Percentiles rank a stretch among this genome's conserved stretches.
Conservation (phyloP, 2,329 filamentous ascomycete species). For the Fusarium pseudocircinatum region DNA sequence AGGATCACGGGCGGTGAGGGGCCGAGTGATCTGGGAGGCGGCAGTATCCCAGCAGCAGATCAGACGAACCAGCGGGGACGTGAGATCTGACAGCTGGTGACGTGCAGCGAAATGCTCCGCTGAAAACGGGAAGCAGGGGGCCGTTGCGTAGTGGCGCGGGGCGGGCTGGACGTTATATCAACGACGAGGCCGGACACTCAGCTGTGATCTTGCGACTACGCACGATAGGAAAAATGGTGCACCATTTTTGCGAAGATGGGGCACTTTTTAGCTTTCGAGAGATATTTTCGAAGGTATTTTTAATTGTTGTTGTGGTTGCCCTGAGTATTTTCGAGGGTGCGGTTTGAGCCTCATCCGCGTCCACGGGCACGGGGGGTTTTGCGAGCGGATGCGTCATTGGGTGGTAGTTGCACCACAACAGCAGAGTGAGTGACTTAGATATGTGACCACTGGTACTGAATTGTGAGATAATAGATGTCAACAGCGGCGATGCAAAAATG, state of each 20-base stretch:
- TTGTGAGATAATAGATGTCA: background rate
- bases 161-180: slow-evolving; percentile 2
- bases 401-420: background rate
- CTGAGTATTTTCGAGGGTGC: slow-evolving; percentile 10
- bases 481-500: background rate
- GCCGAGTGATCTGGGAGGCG: slow-evolving; percentile 20
- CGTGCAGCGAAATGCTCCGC: background rate
- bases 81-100: background rate
- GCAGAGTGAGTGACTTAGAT: rapidly evolving
- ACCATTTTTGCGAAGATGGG: background rate
- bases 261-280: background rate
- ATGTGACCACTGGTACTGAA: rapidly evolving
- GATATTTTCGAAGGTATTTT: background rate
- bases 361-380: background rate
- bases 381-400: background rate
- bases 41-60: background rate
- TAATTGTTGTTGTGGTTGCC: slow-evolving; percentile 28
- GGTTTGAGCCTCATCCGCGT: background rate
- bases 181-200: slow-evolving; percentile 7
- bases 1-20: slow-evolving; percentile 7
- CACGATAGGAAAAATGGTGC: background rate
- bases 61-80: background rate
- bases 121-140: background rate
- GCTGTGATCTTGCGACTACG: slow-evolving; percentile 10
- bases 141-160: slow-evolving; percentile 1